Conservation (phyloP, 495 filamentous ascomycete genomes). For the Xylaria intraflava region DNA sequence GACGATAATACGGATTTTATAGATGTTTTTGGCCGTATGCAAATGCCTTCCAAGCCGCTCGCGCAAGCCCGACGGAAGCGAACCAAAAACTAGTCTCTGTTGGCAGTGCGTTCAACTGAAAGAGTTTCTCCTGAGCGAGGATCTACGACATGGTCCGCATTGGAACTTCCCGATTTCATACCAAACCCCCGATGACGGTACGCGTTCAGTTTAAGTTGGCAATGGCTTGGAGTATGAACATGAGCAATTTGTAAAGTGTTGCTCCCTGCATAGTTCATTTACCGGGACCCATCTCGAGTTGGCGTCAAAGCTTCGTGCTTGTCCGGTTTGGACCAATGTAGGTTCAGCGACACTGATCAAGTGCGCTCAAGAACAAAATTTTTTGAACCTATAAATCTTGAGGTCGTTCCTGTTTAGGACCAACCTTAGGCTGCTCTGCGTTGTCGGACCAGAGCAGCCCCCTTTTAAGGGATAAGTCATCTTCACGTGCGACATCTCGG, state of each 20-base stretch:
- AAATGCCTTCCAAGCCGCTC: slow-evolving; percentile 49
- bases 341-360: slow-evolving; percentile 12
- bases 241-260: slow-evolving; percentile 11
- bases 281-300: slow-evolving; percentile 87
- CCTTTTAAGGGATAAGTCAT: slow-evolving; percentile 61
- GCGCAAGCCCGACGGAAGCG: slow-evolving; percentile 48
- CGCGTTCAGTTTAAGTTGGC: slow-evolving; percentile 16
- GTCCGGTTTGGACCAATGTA: slow-evolving; percentile 46
- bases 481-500: slow-evolving; percentile 11
- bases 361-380: slow-evolving; percentile 15
- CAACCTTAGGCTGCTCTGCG: slow-evolving; percentile 41
- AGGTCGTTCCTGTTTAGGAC: slow-evolving; percentile 36
- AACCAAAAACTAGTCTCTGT: slow-evolving; percentile 85
- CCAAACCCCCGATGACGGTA: slow-evolving; percentile 35
- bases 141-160: slow-evolving; percentile 26
- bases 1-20: slow-evolving; percentile 68
- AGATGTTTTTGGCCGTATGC: slow-evolving; percentile 74
- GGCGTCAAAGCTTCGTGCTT: slow-evolving; percentile 94
- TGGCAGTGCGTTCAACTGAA: slow-evolving; percentile 68
- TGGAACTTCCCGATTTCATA: slow-evolving; percentile 33
- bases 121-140: slow-evolving; percentile 42
- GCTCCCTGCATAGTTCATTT: neutral
- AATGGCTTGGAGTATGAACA: slow-evolving; percentile 2
- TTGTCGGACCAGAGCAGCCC: slow-evolving; percentile 46
- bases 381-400: slow-evolving; percentile 21